phyloP scores from a whole-genome alignment of 2,329 filamentous ascomycete genomes.

The Colletotrichum endophyticum region DNA sequence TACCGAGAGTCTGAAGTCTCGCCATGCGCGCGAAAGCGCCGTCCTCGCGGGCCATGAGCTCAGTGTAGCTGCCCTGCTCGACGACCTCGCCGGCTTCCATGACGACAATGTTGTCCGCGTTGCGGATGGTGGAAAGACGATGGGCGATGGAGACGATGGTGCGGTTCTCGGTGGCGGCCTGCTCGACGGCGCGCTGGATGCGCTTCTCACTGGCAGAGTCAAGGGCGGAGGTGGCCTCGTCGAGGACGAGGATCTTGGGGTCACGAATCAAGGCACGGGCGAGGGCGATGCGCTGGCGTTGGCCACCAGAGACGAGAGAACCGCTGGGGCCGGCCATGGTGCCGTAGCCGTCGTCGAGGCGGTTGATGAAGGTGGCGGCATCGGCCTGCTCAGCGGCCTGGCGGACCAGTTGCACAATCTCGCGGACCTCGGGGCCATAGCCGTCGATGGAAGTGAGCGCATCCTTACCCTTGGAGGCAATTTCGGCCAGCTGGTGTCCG shows the following conservation, averaged over 20 bases:
- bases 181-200: slow-evolving; percentile 46
- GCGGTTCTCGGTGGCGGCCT: slow-evolving; percentile 46
- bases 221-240: slow-evolving; percentile 58
- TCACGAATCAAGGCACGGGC: slow-evolving; percentile 55
- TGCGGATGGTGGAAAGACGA: slow-evolving; percentile 63
- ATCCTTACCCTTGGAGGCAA: slow-evolving; percentile 41
- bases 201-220: slow-evolving; percentile 53
- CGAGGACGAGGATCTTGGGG: slow-evolving; percentile 53
- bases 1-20: slow-evolving; percentile 25
- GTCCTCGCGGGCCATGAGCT: slow-evolving; percentile 55
- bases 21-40: slow-evolving; percentile 31
- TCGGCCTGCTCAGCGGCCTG: slow-evolving; percentile 59
- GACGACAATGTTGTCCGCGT: slow-evolving; percentile 72
- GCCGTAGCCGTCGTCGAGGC: slow-evolving; percentile 51
- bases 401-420: slow-evolving; percentile 50
- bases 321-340: slow-evolving; percentile 52
- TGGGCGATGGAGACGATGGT: slow-evolving; percentile 73
- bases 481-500: slow-evolving; percentile 44
- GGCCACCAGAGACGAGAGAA: slow-evolving; percentile 53
- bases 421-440: slow-evolving; percentile 27
- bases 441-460: slow-evolving; percentile 22
- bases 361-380: slow-evolving; percentile 53
- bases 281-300: slow-evolving; percentile 56
- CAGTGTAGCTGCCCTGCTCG: slow-evolving; percentile 68
- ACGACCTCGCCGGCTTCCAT: slow-evolving; percentile 64